Percentiles rank a stretch among this genome's conserved stretches.
These are phyloP conservation scores for Knoxia roxburghii DNA, from an alignment of 257 asterid genomes.

Conservation along the genomic window DNA sequence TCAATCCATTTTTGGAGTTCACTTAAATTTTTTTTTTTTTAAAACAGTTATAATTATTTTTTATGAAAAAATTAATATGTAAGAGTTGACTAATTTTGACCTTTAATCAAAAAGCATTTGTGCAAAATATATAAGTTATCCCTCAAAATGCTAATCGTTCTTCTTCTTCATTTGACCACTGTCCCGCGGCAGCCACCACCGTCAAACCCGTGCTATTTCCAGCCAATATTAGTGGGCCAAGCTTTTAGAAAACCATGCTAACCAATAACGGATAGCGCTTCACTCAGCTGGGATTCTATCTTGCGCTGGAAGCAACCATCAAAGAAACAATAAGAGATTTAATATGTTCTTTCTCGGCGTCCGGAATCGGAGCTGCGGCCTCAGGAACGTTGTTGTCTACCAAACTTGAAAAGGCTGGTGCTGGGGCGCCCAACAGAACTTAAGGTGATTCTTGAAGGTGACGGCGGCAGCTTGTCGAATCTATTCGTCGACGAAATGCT, in stretches of 20 bases:
- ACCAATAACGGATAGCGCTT: constrained; percentile 79
- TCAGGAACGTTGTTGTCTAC: constrained; percentile 28
- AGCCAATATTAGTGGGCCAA: constrained; percentile 68
- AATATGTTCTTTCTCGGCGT: constrained; percentile 70
- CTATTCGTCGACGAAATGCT: constrained; percentile 69
- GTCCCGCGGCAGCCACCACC: too few species aligned
- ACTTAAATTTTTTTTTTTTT: too few species aligned
- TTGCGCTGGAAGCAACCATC: constrained; percentile 56
- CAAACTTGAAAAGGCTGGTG: background rate
- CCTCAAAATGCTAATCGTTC: too few species aligned
- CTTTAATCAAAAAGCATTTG: too few species aligned
- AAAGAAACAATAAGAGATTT: constrained; percentile 60
- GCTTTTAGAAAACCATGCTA: constrained; percentile 70
- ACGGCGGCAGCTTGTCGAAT: constrained; percentile 92
- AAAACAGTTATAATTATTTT: too few species aligned
- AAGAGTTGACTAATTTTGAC: too few species aligned
- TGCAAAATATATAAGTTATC: too few species aligned
- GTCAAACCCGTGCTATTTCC: too few species aligned
- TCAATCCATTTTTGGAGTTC: too few species aligned
- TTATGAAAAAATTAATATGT: too few species aligned
- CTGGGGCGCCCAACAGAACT: constrained; percentile 58
- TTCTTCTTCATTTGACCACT: too few species aligned
- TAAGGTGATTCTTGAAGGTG: constrained; percentile 75
- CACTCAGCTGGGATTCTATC: constrained; percentile 78
- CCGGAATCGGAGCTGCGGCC: constrained; percentile 29